Base-by-base conservation (phyloP, 192 early-diverging fungal genomes). In the Mortierella antarctica region DNA sequence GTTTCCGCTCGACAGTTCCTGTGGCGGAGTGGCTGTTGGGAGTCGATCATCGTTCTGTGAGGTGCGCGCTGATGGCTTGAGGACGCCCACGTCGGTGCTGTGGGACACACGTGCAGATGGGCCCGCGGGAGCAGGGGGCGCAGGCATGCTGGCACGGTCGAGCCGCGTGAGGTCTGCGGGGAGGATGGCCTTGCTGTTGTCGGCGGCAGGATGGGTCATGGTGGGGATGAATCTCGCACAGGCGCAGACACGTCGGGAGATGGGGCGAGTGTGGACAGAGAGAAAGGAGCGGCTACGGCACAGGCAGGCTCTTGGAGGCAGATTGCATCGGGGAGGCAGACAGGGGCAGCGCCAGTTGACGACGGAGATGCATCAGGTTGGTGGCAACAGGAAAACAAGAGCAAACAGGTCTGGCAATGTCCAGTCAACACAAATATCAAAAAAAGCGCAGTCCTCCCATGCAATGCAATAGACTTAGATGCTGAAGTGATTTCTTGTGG, bases 31-130 rank as follows among this genome's bases (percentile, higher is more conserved):
- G 18, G 39, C 11, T n/a, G 17, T 53, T 14, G 57, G 7, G 5
- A 66, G 52, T 15, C 65, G 65, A 8, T 66, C 53, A 2, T 66
- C 65, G 41, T 66, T 66, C 65, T 66, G 65, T n/a, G 65, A 66
- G 7, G 46, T 40, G 13, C 55, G 52, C 5, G 52, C 51, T 18
- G 52, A 42, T 5, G 46, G 65, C 46, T 42, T 54, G 7, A 53
- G 40, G 15, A 66, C 6, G 17, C 65, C 65, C 17, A 66, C 6
- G 45, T 21, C 20, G 18, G 12, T 41, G 31, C 18, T 31, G 8
- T 11, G 57, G 18, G 17, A 31, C 57, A n/a, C 8, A 9, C 15
- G 40, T 59, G 41, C 23, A 41, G 7, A 15, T 42, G 14, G 57
- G 40, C 5, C 39, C 23, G 8, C 15, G 23, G 23, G 39, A 1